Percentiles rank a stretch among this genome's conserved stretches.
These are phyloP conservation scores for Phytophthora nicotianae DNA, from an alignment of 352 stramenopile species.

Conservation along the genomic window DNA sequence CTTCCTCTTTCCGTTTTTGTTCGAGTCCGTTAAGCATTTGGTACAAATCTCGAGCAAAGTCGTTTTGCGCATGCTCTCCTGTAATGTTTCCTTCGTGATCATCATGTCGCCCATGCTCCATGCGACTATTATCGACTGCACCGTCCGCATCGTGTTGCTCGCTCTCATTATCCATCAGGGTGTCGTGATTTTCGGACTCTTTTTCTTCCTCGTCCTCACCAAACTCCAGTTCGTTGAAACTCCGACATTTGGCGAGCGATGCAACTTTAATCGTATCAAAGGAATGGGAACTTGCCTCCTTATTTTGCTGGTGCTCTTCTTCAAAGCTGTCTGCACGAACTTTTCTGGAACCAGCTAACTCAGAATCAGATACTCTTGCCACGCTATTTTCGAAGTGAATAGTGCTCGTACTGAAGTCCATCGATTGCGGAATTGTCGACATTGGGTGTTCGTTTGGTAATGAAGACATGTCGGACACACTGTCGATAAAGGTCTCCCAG, in stretches of 20 bases:
- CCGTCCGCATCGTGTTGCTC: slow-evolving; percentile 1
- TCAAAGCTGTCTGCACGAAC: slow-evolving; percentile 11
- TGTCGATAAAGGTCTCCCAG: slow-evolving; percentile 75
- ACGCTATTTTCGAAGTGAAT: slow-evolving; percentile 28
- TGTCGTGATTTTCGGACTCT: slow-evolving; percentile 22
- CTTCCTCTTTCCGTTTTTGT: slow-evolving; percentile 63
- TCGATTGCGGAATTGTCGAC: slow-evolving; percentile 11
- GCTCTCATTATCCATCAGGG: not conserved
- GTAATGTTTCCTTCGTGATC: slow-evolving; percentile 9
- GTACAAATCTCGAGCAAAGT: slow-evolving; percentile 63
- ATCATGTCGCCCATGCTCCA: slow-evolving; percentile 7
- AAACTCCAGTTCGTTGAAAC: slow-evolving; percentile 17
- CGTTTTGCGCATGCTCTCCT: slow-evolving; percentile 17
- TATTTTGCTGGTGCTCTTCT: slow-evolving; percentile 8
- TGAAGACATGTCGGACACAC: slow-evolving; percentile 42
- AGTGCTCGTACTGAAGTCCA: slow-evolving; percentile 33
- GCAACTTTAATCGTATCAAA: slow-evolving; percentile 1
- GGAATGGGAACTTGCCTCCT: slow-evolving; percentile 2
- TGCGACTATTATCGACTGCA: slow-evolving; percentile 1
- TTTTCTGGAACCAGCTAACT: slow-evolving; percentile 2
- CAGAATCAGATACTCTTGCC: slow-evolving; percentile 7
- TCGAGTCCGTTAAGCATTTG: slow-evolving; percentile 64
- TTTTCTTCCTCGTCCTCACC: slow-evolving; percentile 48
- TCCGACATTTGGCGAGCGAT: slow-evolving; percentile 11
- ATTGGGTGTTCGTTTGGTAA: slow-evolving; percentile 27